A percentile compares a stretch with the other conserved stretches of the same genome.
Evolutionary conservation across 2,329 filamentous ascomycete genomes (phyloP).

Genomic region (Aspergillus ochraceoroseus): DNA sequence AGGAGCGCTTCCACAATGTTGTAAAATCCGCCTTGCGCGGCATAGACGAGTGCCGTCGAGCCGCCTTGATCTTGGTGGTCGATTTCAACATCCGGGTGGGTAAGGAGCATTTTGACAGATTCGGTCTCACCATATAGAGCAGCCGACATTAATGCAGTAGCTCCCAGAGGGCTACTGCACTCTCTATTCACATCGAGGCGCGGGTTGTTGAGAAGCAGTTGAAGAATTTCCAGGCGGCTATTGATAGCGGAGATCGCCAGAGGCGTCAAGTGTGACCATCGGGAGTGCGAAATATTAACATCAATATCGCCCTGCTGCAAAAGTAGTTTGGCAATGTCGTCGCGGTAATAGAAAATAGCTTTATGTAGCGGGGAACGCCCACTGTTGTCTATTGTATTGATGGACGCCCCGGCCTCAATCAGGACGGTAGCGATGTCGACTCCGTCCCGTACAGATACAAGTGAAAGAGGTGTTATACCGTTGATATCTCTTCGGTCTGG

Average conservation of each 20-base stretch:
- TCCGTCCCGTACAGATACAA: neutral
- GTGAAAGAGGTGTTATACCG: neutral
- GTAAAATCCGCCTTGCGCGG: slow-evolving; percentile 1
- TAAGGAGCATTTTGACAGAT: neutral
- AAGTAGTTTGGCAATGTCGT: neutral
- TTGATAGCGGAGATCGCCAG: neutral
- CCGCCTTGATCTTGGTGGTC: slow-evolving; percentile 2
- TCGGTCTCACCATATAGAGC: neutral
- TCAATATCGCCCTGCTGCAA: slow-evolving; percentile 6
- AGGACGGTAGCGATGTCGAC: neutral
- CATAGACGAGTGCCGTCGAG: neutral
- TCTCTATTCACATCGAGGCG: slow-evolving; percentile 5
- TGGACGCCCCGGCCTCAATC: neutral
- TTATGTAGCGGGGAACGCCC: slow-evolving; percentile 3
- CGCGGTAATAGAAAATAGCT: neutral
- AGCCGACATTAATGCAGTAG: slow-evolving; percentile 4
- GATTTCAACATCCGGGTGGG: slow-evolving; percentile 4
- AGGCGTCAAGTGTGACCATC: neutral
- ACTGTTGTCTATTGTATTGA: slow-evolving; percentile 5
- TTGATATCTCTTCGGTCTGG: slow-evolving; percentile 5
- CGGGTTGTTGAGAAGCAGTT: neutral
- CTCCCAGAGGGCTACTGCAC: slow-evolving; percentile 1
- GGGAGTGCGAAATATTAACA: neutral
- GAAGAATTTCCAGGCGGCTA: neutral
- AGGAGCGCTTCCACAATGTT: slow-evolving; percentile 5